Evolutionary conservation across 192 early-diverging fungal genomes (phyloP), one percentile per base, ranked within the genome.

Genomic region (Chytriomyces confervae): DNA sequence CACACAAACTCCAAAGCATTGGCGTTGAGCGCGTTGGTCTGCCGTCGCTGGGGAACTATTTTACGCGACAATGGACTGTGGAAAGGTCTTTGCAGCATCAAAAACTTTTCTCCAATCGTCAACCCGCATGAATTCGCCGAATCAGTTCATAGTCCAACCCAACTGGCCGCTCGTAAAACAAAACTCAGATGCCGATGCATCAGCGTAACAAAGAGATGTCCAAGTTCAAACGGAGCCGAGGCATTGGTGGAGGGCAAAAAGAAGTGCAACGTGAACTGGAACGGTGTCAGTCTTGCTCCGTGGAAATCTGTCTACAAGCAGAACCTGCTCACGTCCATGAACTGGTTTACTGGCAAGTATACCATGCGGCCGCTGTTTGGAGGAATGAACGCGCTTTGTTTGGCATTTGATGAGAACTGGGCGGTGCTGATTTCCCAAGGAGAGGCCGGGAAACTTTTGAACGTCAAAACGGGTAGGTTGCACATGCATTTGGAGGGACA

Each of bases 291-390:
- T 5, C 53, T 86, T 29, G 47, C 62, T 5, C 83, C 82, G 8
- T 86, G 85, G 85, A 85, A 85, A 62, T 60, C 66, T 8, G 73
- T 85, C 5, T 87, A 82, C 62, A 85, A 80, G 72, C 64, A 87
- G 53, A 87, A 87, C 66, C 76, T 78, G 57, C 61, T 85, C 18
- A 87, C 84, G n/a, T 50, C 57, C 29, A 45, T 61, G 11, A 86
- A 86, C 61, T 86, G 85, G 85, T 80, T 62, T 57, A 47, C 20
- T 27, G 85, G 85, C 16, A 45, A 29, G 1, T 78, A 51, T 29
- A 29, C 44, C 36, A 61, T 13, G 11, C 18, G 7, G 46, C 24
- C 60, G 6, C 18, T 48, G 20, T 72, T 36, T 20, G 10, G 50
- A 60, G 7, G 9, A 20, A 43, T 11, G 16, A 74, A 74, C 46